A percentile compares a stretch with the other conserved stretches of the same genome.
Evolutionary conservation across 148 eudicot genomes (phyloP).

Genomic region (Salicornia ramosissima): DNA sequence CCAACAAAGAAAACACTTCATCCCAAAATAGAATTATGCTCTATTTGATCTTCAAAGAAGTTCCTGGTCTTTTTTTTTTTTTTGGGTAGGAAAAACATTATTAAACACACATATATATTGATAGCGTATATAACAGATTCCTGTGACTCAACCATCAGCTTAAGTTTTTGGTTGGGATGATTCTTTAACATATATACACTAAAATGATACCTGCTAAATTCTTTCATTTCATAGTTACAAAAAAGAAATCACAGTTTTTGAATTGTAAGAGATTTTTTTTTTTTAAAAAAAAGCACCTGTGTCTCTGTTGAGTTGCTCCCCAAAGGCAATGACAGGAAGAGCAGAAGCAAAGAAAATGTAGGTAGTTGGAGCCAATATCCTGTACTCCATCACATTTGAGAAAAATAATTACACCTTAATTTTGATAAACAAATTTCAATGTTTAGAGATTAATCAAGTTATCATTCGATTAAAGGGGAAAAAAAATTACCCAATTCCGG

Average conservation of each 20-base stretch:
- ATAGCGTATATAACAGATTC: too few relatives aligned
- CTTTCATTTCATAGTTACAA: too few relatives aligned
- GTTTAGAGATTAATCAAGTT: background rate
- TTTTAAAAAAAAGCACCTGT: conserved; percentile 33
- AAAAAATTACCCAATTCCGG: conserved; percentile 45
- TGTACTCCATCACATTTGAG: conserved; percentile 5
- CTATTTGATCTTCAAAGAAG: too few relatives aligned
- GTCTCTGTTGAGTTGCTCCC: conserved; percentile 55
- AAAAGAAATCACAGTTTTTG: too few relatives aligned
- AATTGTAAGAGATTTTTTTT: background rate
- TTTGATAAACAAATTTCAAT: background rate
- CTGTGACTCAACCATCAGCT: too few relatives aligned
- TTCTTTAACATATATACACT: too few relatives aligned
- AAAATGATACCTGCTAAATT: too few relatives aligned
- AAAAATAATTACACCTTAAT: background rate
- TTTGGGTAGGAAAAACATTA: too few relatives aligned
- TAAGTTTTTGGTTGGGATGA: too few relatives aligned
- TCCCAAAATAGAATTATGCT: background rate
- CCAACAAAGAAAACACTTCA: background rate
- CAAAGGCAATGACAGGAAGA: conserved; percentile 64
- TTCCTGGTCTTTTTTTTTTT: too few relatives aligned
- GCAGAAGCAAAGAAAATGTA: conserved; percentile 65
- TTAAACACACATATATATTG: too few relatives aligned
- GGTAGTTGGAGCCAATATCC: conserved; percentile 62
- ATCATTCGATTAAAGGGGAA: background rate